Conservation (phyloP, 257 asterid genomes). For the Rehmannia glutinosa region DNA sequence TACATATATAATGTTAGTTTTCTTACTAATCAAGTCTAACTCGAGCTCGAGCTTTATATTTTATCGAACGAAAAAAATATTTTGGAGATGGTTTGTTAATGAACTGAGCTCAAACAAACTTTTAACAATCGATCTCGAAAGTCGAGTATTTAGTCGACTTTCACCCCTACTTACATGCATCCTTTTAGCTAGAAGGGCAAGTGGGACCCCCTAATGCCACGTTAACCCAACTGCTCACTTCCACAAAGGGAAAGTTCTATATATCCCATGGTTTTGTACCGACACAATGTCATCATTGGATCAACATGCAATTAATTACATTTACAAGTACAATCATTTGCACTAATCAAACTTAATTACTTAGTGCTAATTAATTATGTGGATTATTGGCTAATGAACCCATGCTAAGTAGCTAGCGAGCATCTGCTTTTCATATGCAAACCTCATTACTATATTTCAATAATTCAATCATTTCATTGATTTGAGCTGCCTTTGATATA, state of each 20-base stretch:
- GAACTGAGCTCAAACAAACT: too few species aligned
- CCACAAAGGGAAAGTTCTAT: constrained; percentile 13
- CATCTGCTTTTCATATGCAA: background rate
- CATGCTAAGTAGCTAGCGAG: background rate
- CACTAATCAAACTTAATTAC: constrained; percentile 3
- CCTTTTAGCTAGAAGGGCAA: constrained; percentile 12
- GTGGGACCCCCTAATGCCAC: background rate
- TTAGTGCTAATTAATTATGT: background rate
- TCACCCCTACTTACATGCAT: too few species aligned
- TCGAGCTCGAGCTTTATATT: too few species aligned
- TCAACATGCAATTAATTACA: background rate
- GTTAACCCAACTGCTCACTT: background rate
- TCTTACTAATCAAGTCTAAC: too few species aligned
- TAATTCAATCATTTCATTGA: background rate
- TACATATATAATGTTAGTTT: too few species aligned
- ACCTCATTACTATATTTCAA: background rate
- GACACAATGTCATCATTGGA: constrained; percentile 1
- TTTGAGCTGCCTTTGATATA: background rate
- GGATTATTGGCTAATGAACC: constrained; percentile 2
- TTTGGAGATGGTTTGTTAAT: too few species aligned
- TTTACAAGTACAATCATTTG: background rate
- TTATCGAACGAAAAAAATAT: too few species aligned
- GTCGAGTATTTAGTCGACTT: too few species aligned
- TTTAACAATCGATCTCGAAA: too few species aligned
- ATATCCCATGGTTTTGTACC: too few species aligned